A percentile compares a stretch with the other conserved stretches of the same genome.
Conservation (phyloP, 768 basidiomycete genomes). For the Clavaria fumosa region DNA sequence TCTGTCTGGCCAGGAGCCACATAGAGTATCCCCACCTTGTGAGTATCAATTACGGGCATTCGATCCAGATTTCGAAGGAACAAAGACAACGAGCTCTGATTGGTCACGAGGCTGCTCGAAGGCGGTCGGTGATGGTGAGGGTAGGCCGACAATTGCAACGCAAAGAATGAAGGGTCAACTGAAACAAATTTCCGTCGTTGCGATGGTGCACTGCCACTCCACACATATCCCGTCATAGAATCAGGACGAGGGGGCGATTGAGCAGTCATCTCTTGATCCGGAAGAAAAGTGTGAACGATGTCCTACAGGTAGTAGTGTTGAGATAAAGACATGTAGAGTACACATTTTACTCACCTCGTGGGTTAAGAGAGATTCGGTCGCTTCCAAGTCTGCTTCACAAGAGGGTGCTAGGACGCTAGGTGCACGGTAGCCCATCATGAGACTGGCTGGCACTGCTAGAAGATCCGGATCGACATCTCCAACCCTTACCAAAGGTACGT, state of each 20-base stretch:
- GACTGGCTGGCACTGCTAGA: constrained; percentile 51
- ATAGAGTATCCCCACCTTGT: constrained; percentile 93
- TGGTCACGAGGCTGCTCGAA: constrained; percentile 30
- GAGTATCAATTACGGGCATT: constrained; percentile 91
- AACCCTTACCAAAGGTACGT: constrained; percentile 69
- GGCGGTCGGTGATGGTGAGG: constrained; percentile 27
- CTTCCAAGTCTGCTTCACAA: constrained; percentile 11
- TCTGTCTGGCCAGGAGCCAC: constrained; percentile 81
- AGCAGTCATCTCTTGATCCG: constrained; percentile 10
- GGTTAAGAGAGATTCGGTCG: constrained; percentile 9
- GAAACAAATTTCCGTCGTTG: constrained; percentile 77
- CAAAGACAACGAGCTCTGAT: constrained; percentile 36
- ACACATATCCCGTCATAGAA: constrained; percentile 74
- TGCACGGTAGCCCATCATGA: constrained; percentile 51
- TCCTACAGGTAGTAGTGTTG: constrained; percentile 12
- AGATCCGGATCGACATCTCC: constrained; percentile 78
- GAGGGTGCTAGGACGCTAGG: constrained; percentile 19
- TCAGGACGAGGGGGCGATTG: constrained; percentile 36
- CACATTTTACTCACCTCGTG: constrained; percentile 8
- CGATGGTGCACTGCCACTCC: constrained; percentile 76
- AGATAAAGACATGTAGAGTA: neutral
- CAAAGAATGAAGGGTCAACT: constrained; percentile 74
- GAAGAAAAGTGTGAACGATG: constrained; percentile 16
- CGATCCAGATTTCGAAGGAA: constrained; percentile 60
- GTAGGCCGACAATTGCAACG: constrained; percentile 69